Base-by-base conservation (phyloP, 768 basidiomycete genomes). In the Trametes meyenii region DNA sequence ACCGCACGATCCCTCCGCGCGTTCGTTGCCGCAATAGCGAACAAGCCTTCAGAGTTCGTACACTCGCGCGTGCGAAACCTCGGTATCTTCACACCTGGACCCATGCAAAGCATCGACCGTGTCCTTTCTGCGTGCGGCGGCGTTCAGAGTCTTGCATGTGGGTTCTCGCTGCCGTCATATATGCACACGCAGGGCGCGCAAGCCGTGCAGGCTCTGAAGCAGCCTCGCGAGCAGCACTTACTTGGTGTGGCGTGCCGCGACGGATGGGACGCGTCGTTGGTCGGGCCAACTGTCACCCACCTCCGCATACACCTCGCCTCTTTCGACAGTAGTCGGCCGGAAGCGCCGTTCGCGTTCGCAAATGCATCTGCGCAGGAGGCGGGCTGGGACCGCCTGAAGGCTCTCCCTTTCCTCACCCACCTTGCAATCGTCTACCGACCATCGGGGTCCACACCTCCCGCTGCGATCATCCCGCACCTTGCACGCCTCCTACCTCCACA, bases 61-160 rank as follows among this genome's bases (percentile, higher is more conserved):
- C 40, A 51, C 45, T 52, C 57, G 12, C 66, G 60, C 43, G 74
- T 77, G 35, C 69, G 71, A 56, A 70, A 75, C 65, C 70, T 77
- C 52, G 73, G 73, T 67, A 72, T 77, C 50, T 73, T 76, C 57
- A 71, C 76, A 8, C 67, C 72, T 13, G 75, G 75, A 16, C 76
- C 76, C 43, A 63, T 73, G 8, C 67, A 69, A 33, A 66, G 58
- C 50, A 76, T 77, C 62, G 69, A 73, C 52, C 56, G 60, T 14
- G 71, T 76, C 38, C 65, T 77, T 52, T 54, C 68, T 21, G 70
- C 62, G 26, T 77, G 76, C 63, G 64, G 62, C 4, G 72, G 72
- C 58, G 72, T 74, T 21, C 66, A 65, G 35, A 74, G 70, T 65
- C 70, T 76, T 33, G 74, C 75, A 2, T 77, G 75, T 65, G 73